phyloP scores from a whole-genome alignment of 139 green algal species.

The Chlamydomonas incerta region DNA sequence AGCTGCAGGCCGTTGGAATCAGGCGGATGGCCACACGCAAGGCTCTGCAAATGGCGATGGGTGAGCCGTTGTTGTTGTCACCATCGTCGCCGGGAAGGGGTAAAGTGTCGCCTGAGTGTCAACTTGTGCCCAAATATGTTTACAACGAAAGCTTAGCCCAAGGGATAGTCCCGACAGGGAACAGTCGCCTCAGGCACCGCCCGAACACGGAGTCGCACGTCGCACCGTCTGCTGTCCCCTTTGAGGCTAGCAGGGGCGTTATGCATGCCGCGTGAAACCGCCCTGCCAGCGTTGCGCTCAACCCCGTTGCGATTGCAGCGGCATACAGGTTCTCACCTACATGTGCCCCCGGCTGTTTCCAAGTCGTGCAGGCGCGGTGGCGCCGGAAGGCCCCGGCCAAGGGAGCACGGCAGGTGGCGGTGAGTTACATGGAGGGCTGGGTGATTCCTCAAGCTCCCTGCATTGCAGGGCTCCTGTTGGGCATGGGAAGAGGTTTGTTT shows the following conservation, averaged over 20 bases:
- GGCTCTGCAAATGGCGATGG: not conserved
- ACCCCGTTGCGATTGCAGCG: too few species aligned
- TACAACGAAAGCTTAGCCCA: not conserved
- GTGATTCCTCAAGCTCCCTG: not conserved
- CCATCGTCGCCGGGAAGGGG: not conserved
- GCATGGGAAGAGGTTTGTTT: not conserved
- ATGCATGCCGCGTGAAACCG: not conserved
- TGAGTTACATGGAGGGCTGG: too few species aligned
- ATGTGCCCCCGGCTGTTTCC: too few species aligned
- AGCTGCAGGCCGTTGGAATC: not conserved
- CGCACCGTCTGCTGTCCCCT: not conserved
- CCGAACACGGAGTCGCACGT: not conserved
- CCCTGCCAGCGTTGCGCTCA: not conserved
- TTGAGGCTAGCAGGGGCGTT: not conserved
- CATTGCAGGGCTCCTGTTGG: not conserved
- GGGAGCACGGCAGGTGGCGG: too few species aligned
- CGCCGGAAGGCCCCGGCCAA: too few species aligned
- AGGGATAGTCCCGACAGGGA: too few species aligned
- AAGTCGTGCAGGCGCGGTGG: too few species aligned
- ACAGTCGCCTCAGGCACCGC: not conserved
- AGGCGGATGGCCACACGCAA: not conserved
- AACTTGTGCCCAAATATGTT: not conserved
- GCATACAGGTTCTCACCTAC: too few species aligned
- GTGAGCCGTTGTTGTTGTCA: too few species aligned
- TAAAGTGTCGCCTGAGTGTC: not conserved